Base-by-base conservation (phyloP, 805 yeast genomes). In the Citeromyces matritensis region DNA sequence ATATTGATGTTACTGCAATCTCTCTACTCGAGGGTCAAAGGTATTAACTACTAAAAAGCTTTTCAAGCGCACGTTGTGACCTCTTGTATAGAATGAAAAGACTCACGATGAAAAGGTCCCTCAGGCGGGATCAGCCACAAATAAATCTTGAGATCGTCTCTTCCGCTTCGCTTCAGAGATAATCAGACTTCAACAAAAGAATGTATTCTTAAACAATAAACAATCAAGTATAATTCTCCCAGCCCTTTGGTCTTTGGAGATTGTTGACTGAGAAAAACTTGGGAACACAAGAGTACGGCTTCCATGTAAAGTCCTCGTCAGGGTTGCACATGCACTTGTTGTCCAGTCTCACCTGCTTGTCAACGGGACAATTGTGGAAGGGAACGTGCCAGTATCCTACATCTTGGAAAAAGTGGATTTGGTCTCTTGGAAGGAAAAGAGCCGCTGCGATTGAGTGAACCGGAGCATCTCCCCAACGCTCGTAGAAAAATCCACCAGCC, bases 391-490 rank as follows among this genome's bases (percentile, higher is more conserved):
- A 79, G 55, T 84, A 83, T 32, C 94, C 94, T 39, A 83, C 69
- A 45, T 83, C 94, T 37, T 71, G 78, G 49, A 85, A 85, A 63
- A 78, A 73, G 47, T 84, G 94, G 31, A 84, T 57, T 46, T 75
- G 60, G 38, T 69, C 73, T 49, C 67, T 71, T 33, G 79, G 72
- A 51, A 82, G 49, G 58, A 84, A 80, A 40, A 84, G 58, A 4
- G 91, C 60, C 13, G 82, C 94, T 23, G 91, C 95, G 45, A 83
- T 74, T 5, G 93, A 79, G 53, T 83, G 95, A 31, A 83, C 77
- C 24, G 95, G 95, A 17, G 94, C 94, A 54, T 83, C 95, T 43
- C 94, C 94, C 95, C 94, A 82, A 55, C 94, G 68, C 60, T 80
- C 85, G 53, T 83, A 84, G 59, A 79, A 84, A 58, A 84, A 84